Evolutionary conservation across 2,329 filamentous ascomycete genomes (phyloP), one percentile per base, ranked within the genome.

Genomic region (Seiridium cupressi): DNA sequence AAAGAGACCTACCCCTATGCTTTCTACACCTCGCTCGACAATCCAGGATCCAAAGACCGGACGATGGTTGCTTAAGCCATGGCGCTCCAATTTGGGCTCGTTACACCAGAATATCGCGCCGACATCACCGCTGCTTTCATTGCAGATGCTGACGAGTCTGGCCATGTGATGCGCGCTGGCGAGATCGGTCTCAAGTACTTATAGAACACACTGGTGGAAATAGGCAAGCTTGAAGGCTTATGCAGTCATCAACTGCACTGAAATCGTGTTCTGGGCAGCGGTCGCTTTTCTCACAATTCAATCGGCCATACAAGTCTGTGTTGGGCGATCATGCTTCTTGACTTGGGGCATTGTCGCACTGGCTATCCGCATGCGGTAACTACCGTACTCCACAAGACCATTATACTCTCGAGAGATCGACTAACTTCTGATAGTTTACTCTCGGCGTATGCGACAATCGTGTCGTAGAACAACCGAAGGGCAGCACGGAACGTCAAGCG

Each of bases 161-260:
- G 74, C 2, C 73, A 76, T 59, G 66, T 68, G 4, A 77, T 78
- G 55, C 69, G 74, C 57, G 72, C 76, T 0, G 76, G 76, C 26
- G 76, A 79, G 55, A 78, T 79, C 44, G 75, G 77, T 1, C 71
- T 79, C 40, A 75, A 74, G 56, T 76, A 74, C 59, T 68, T 77
- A 8, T 78, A 72, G 69, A 76, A 77, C 63, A 77, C 75, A 1
- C 70, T 78, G 13, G 68, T 11, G 34, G 32, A 53, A 35, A 38
- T 53, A 32, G 49, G 49, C 49, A 4, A 36, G 32, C 18, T 13
- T 53, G 10, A 53, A 53, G 49, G 49, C 49, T 3, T 35, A 53
- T 35, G 35, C 49, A 3, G 38, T 53, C 32, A 32, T 53, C 49
- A 53, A 53, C 49, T 35, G 32, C 49, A 7, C 35, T 6, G 49